Conservation (phyloP, 306 rosid genomes). For the Dalbergia cochinchinensis region DNA sequence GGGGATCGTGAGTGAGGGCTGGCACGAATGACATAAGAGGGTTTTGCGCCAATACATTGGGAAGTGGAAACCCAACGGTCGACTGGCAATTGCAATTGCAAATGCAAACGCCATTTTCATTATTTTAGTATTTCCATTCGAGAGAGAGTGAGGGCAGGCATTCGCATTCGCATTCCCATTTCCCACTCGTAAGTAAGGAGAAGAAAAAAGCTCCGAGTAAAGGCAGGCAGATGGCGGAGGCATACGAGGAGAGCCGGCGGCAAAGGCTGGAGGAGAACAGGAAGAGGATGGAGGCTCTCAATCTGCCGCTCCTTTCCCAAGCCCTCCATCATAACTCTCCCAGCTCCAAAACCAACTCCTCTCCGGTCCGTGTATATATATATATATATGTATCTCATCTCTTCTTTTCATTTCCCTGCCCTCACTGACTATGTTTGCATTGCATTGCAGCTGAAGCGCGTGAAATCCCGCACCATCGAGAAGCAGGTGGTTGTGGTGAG, state of each 20-base stretch:
- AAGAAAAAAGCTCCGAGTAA: too few species aligned
- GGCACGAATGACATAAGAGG: too few species aligned
- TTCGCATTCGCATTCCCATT: too few species aligned
- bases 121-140: not conserved
- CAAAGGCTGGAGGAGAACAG: slow-evolving; percentile 77
- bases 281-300: slow-evolving; percentile 82
- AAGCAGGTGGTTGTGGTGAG: slow-evolving; percentile 66
- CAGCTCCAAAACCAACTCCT: slow-evolving; percentile 61
- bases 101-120: not conserved
- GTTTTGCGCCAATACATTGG: not conserved
- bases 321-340: slow-evolving; percentile 58
- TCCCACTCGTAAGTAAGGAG: too few species aligned
- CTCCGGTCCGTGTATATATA: slow-evolving; percentile 57
- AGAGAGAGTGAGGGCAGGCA: not conserved
- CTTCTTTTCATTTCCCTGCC: not conserved
- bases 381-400: not conserved
- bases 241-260: slow-evolving; percentile 74
- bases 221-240: slow-evolving; percentile 45
- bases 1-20: too few species aligned
- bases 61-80: slow-evolving; percentile 63
- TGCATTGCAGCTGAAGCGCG: slow-evolving; percentile 53
- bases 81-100: not conserved
- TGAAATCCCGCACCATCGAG: slow-evolving; percentile 52
- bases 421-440: not conserved
- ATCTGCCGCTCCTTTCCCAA: slow-evolving; percentile 67